Evolutionary conservation across 179 eudicot species (phyloP), one percentile per base, ranked within the genome.

Genomic region (Vitellaria paradoxa): DNA sequence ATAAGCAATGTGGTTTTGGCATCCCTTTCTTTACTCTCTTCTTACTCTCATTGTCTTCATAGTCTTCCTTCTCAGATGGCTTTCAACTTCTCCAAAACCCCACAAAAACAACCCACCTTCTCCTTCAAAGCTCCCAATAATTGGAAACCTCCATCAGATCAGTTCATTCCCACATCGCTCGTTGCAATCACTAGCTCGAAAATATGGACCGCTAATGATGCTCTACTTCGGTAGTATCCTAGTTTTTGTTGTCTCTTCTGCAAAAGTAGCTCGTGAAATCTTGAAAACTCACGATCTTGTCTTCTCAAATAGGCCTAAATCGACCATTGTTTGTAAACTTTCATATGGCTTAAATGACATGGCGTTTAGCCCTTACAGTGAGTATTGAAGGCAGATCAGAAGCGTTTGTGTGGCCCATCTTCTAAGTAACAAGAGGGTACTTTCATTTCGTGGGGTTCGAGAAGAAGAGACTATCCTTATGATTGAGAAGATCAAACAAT

Each of bases 321-420:
- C n/a, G n/a, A n/a, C n/a, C n/a, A n/a, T n/a, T n/a, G n/a, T n/a
- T n/a, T n/a, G n/a, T n/a, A n/a, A n/a, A n/a, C n/a, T n/a, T n/a
- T n/a, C n/a, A n/a, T n/a, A n/a, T n/a, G n/a, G n/a, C n/a, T n/a
- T n/a, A n/a, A n/a, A n/a, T n/a, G n/a, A n/a, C n/a, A n/a, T n/a
- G n/a, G n/a, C n/a, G n/a, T n/a, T n/a, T n/a, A n/a, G n/a, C n/a
- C 87, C 86, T 17, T 87, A 89, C 71, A 87, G 89, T 42, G 89
- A 85, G 56, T 83, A 84, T 45, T 89, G 92, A 90, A 82, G 90
- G 76, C 86, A 85, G 59, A 62, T 56, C 5, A 72, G 1, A 7
- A 72, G 64, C 23, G 30, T 72, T 13, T 72, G 13, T 26, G 64
- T 24, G 5, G 45, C 53, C 11, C 45, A 71, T 77, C 74, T 71